Base-by-base conservation (phyloP, 2,329 filamentous ascomycete species). In the Cordyceps fumosorosea region DNA sequence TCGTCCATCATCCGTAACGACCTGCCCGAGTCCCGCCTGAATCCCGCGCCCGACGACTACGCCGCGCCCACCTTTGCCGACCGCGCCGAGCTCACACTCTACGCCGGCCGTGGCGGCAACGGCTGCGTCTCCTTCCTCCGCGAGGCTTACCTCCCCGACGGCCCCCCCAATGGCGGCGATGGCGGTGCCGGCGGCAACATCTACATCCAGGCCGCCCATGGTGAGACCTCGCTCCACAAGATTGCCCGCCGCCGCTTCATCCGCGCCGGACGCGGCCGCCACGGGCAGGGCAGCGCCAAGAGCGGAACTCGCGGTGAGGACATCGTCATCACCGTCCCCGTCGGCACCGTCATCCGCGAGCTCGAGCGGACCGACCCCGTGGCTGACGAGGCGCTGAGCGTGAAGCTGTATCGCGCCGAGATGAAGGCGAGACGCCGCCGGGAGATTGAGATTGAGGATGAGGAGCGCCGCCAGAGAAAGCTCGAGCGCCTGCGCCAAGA, bases 121-220 rank as follows among this genome's bases (percentile, higher is more conserved):
- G 95, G 95, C 65, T 99, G 95, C 71, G 91, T 98, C 56, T 95
- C 95, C 0, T 99, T 98, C 72, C 78, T 96, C 50, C 88, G 93
- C 22, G 95, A 99, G 70, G 93, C 93, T 65, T 98, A 90, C 74
- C 81, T 97, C 34, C 85, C 88, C 51, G 88, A 96, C 66, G 95
- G 95, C 0, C 95, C 95, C 12, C 86, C 95, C 11, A 98, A 99
- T 74, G 95, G 95, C 55, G 95, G 95, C 64, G 92, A 99, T 72
- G 95, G 95, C 48, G 95, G 95, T 5, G 89, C 86, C 62, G 95
- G 95, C 65, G 95, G 95, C 45, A 96, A 89, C 69, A 81, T 99
- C 67, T 98, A 96, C 74, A 96, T 99, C 63, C 93, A 98, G 76
- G 93, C 95, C 8, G 86, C 96, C 1, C 87, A 89, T 60, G 91